Base-by-base conservation (phyloP, 495 filamentous ascomycete species). In the Aspergillus kassunensis region DNA sequence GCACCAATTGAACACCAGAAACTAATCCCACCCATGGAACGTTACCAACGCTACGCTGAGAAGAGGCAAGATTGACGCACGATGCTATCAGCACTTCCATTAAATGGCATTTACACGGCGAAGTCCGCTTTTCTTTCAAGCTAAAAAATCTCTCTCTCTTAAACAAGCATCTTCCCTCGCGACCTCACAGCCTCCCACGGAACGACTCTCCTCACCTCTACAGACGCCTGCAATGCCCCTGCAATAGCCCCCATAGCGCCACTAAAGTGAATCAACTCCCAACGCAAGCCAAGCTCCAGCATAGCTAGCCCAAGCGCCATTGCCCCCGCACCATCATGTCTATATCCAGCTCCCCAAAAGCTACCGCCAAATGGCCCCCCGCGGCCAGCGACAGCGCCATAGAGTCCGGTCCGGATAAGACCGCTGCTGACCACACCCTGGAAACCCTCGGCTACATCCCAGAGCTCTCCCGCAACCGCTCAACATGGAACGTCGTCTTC, bases 401-500 rank as follows among this genome's bases (percentile, higher is more conserved):
- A 30, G 52, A 49, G 24, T 9, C 39, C 34, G 34, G 16, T 9
- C 13, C 15, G 12, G 51, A 42, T 21, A 56, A 55, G 37, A 29
- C 51, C 12, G n/a, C 39, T 3, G 58, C 62, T 5, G 59, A 65
- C 49, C 34, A 53, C 10, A 56, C 27, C 42, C 56, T 65, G 18
- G 62, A 65, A 20, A 49, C 49, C 46, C 74, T 82, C 64, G 79
- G 79, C 9, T 82, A 82, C 57, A 78, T 71, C 58, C 64, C 71
- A 13, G 79, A 82, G 54, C 60, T 82, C 45, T 77, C 78, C 8
- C 68, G 77, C 53, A 74, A 74, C 46, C 63, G 80, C 42, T 78
- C 76, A 44, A 81, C 80, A 36, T 59, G 56, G 56, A 53, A 62
- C 24, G 57, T 61, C 27, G 53, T 61, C 15, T 60, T 57, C 27